Conservation (phyloP, 2,329 filamentous ascomycete species). For the Zopfia rhizophila region DNA sequence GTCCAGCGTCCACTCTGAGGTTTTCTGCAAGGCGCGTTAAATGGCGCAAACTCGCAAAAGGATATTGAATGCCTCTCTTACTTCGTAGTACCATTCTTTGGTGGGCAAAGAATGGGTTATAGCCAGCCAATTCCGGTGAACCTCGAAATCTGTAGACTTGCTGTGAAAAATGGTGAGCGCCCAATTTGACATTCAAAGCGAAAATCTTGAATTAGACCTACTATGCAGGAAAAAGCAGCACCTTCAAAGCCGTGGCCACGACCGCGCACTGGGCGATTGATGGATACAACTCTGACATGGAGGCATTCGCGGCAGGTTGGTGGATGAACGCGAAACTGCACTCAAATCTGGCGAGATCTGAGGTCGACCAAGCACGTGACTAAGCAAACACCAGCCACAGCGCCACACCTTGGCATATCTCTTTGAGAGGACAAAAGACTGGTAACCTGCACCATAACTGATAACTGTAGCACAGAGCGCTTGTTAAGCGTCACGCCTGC, state of each 20-base stretch:
- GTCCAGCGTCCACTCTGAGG: conserved; percentile 99
- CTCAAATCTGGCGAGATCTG: conserved; percentile 14
- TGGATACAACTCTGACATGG: conserved; percentile 84
- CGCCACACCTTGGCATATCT: conserved; percentile 2
- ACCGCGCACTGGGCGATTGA: conserved; percentile 89
- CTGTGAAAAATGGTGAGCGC: conserved; percentile 61
- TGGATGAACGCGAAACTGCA: conserved; percentile 32
- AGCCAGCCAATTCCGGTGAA: conserved; percentile 98
- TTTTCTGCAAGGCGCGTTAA: conserved; percentile 66
- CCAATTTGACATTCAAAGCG: conserved; percentile 9
- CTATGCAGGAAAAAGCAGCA: conserved; percentile 95
- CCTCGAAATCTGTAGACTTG: conserved; percentile 99
- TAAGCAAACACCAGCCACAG: not conserved
- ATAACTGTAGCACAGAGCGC: too few species aligned
- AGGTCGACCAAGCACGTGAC: too few species aligned
- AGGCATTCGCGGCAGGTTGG: conserved; percentile 31
- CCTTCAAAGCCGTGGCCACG: conserved; percentile 87
- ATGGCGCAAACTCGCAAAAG: too few species aligned
- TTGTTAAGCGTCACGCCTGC: too few species aligned
- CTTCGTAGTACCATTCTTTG: conserved; percentile 93
- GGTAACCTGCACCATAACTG: too few species aligned
- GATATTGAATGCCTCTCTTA: conserved; percentile 44
- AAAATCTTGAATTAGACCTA: conserved; percentile 62
- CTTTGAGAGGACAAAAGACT: too few species aligned
- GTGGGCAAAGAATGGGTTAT: conserved; percentile 90